phyloP scores from a whole-genome alignment of 176 grass and related monocot species.

The Hordeum vulgare region MorexV3_pseudomolecules_assembly NC_058519.1:42201461-42201960 shows the following conservation, averaged over 20 bases:
- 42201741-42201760: neutral
- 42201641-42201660: neutral
- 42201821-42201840: neutral
- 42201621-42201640: neutral
- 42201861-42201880: neutral
- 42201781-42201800: neutral
- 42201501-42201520: neutral
- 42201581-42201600: neutral
- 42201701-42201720: neutral
- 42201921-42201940: slow-evolving; percentile 79
- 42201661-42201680: neutral
- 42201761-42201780: neutral
- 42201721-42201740: neutral
- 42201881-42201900: slow-evolving; percentile 46
- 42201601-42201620: neutral
- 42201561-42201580: neutral
- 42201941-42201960: slow-evolving; percentile 60
- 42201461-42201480: neutral
- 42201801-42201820: slow-evolving; percentile 3
- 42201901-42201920: slow-evolving; percentile 96
- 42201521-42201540: neutral
- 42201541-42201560: neutral
- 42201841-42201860: neutral
- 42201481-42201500: neutral
- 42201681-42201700: neutral